Percentiles rank a stretch among this genome's conserved stretches.
phyloP scores from a whole-genome alignment of 176 grass and related monocot genomes.

The Thinopyrum elongatum region DNA sequence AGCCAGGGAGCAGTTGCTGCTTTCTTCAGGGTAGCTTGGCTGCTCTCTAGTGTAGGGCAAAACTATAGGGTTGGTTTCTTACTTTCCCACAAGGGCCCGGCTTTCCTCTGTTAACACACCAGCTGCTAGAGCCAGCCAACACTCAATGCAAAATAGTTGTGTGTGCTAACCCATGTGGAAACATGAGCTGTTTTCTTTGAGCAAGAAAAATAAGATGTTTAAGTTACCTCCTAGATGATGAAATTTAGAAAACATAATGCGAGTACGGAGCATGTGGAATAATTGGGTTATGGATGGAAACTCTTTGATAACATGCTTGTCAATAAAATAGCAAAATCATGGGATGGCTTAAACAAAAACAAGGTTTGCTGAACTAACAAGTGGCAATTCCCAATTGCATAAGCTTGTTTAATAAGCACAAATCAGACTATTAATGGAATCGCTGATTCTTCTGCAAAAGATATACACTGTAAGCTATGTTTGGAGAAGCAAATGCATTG shows the following conservation, averaged over 20 bases:
- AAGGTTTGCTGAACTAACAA: not conserved
- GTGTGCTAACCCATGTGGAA: too few species aligned
- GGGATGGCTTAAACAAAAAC: not conserved
- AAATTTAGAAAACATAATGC: not conserved
- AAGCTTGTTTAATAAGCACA: not conserved
- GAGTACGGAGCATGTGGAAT: not conserved
- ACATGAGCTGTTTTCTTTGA: not conserved
- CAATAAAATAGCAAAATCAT: not conserved
- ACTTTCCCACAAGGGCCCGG: not conserved
- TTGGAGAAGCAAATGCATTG: not conserved
- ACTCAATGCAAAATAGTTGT: not conserved
- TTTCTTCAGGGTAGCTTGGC: not conserved
- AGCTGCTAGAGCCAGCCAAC: too few species aligned
- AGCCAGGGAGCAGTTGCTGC: not conserved
- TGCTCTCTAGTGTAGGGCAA: not conserved
- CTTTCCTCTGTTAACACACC: not conserved
- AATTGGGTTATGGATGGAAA: not conserved
- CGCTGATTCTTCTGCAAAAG: fast-evolving
- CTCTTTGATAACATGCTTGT: not conserved
- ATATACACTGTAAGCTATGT: not conserved
- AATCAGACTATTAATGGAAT: not conserved
- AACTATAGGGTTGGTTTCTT: not conserved
- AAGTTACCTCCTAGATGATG: not conserved
- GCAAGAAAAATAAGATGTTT: not conserved
- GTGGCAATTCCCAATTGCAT: not conserved